phyloP scores from a whole-genome alignment of 2,329 filamentous ascomycete species.

The Xylariaceae sp. region DNA sequence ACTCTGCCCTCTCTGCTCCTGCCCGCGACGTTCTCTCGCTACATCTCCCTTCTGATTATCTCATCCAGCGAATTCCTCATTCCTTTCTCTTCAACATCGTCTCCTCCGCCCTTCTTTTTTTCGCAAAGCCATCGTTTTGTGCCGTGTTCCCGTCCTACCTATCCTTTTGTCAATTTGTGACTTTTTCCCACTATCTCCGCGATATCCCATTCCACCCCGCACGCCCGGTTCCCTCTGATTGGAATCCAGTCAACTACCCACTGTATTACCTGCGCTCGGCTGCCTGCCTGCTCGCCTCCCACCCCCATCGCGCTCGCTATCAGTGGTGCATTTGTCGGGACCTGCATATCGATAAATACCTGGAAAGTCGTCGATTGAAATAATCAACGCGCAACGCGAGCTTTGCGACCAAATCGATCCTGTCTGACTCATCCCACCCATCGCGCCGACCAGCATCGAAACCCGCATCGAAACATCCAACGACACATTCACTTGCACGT shows the following conservation, averaged over 20 bases:
- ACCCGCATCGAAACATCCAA: background rate
- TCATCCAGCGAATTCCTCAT: conserved; percentile 4
- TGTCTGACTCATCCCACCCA: conserved; percentile 1
- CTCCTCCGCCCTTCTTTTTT: background rate
- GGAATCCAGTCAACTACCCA: background rate
- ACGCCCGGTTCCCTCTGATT: conserved; percentile 14
- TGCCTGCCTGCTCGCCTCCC: background rate
- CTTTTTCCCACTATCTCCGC: background rate
- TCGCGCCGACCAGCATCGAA: conserved; percentile 1
- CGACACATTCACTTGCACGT: background rate
- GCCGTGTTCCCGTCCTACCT: background rate
- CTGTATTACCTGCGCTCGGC: background rate
- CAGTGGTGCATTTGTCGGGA: background rate
- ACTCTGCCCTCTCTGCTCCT: background rate
- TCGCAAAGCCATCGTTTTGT: background rate
- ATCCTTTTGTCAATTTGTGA: background rate
- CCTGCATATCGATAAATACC: background rate
- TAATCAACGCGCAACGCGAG: background rate
- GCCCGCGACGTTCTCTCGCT: background rate
- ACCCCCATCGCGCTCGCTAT: background rate
- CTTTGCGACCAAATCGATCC: background rate
- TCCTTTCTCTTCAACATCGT: background rate
- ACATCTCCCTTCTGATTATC: background rate
- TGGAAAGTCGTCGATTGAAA: background rate
- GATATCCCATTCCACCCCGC: conserved; percentile 3